Conservation (phyloP, 352 stramenopile species). For the Pseudoperonospora humuli region DNA sequence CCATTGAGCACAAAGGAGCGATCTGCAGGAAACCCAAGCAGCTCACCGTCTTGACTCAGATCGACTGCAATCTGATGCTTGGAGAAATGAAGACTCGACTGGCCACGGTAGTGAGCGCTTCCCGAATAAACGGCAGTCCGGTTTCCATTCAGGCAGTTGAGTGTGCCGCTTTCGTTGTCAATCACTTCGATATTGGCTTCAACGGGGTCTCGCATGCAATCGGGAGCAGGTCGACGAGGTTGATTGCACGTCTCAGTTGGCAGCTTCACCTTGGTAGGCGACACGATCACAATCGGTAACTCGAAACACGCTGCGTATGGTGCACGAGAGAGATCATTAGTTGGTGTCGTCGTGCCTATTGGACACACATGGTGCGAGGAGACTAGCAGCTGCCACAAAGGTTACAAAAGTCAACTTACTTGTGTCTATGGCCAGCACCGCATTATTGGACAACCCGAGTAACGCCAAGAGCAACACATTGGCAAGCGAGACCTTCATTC, state of each 20-base stretch:
- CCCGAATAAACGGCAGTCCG: slow-evolving; percentile 27
- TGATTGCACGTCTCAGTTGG: slow-evolving; percentile 48
- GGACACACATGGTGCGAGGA: no score
- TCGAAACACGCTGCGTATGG: slow-evolving; percentile 35
- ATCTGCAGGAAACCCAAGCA: slow-evolving; percentile 44
- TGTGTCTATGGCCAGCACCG: slow-evolving; percentile 11
- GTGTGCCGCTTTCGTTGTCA: slow-evolving; percentile 30
- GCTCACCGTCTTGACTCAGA: slow-evolving; percentile 20
- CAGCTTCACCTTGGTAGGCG: slow-evolving; percentile 29
- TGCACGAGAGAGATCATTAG: background rate
- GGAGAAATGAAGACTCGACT: slow-evolving; percentile 47
- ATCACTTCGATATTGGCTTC: slow-evolving; percentile 42
- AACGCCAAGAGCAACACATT: slow-evolving; percentile 8
- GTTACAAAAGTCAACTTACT: slow-evolving; percentile 10
- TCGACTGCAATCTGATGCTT: slow-evolving; percentile 51
- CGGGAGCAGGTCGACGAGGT: slow-evolving; percentile 25
- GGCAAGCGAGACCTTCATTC: slow-evolving; percentile 9
- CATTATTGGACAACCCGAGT: background rate
- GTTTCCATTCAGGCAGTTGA: slow-evolving; percentile 36
- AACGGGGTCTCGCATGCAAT: slow-evolving; percentile 44
- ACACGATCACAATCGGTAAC: slow-evolving; percentile 42
- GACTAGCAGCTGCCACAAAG: no score
- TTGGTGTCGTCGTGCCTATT: slow-evolving; percentile 2
- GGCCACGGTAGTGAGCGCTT: slow-evolving; percentile 46
- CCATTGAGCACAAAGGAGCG: slow-evolving; percentile 44